Evolutionary conservation across 1,284 basidiomycete genomes (phyloP).

Genomic region (Boletus nobilissimus): DNA sequence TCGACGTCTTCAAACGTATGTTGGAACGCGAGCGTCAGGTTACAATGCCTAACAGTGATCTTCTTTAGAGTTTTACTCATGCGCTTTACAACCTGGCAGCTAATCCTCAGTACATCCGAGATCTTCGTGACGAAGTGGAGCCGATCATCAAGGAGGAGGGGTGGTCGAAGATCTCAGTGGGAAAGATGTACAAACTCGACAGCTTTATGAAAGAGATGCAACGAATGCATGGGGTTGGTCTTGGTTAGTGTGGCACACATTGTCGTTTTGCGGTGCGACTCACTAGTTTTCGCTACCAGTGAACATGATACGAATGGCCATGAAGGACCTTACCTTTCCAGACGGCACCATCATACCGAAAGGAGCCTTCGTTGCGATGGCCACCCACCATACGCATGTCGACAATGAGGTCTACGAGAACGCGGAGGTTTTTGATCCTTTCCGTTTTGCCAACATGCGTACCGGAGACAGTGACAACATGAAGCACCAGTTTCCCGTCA

Average conservation of each 20-base stretch:
- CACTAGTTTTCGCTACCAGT: not conserved
- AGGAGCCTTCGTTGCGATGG: conserved; percentile 45
- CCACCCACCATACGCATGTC: conserved; percentile 40
- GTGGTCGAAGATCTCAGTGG: conserved; percentile 55
- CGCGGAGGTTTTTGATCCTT: conserved; percentile 47
- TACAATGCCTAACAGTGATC: not conserved
- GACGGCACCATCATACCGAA: conserved; percentile 55
- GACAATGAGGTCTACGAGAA: conserved; percentile 43
- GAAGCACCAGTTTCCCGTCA: conserved; percentile 35
- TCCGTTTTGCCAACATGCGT: conserved; percentile 45
- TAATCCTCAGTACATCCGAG: conserved; percentile 50
- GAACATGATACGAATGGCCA: not conserved
- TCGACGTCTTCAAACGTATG: conserved; percentile 28
- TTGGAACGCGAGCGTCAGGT: not conserved
- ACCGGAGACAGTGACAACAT: conserved; percentile 22
- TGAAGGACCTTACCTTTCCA: conserved; percentile 52
- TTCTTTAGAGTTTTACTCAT: conserved; percentile 46
- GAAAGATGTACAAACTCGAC: conserved; percentile 57
- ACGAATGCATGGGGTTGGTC: conserved; percentile 45
- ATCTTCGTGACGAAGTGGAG: conserved; percentile 57
- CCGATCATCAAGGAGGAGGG: conserved; percentile 50
- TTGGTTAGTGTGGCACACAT: not conserved
- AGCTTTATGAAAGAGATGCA: conserved; percentile 59
- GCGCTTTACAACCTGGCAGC: conserved; percentile 51
- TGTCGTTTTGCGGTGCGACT: not conserved